Evolutionary conservation across 1,284 basidiomycete genomes (phyloP), one percentile per base, ranked within the genome.

Genomic region (Schizopora paradoxa): DNA sequence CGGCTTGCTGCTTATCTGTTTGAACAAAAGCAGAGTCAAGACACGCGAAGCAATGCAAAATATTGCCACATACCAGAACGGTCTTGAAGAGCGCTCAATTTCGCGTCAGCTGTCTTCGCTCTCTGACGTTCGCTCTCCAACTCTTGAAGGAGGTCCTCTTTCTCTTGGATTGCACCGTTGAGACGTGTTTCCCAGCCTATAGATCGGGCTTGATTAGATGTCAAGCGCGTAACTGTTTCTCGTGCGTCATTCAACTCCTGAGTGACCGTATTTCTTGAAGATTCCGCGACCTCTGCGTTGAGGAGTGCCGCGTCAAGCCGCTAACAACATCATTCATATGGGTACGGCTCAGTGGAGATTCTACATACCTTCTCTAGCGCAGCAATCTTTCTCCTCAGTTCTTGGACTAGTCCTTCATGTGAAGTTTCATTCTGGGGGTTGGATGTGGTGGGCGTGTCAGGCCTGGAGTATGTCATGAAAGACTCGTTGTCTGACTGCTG

Each of bases 121-220:
- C 83, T 73, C 45, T 85, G 79, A 5, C 76, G 67, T 55, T 93
- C 89, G 41, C 74, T 76, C 43, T 87, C 83, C 19, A 86, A 72
- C 59, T 93, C 87, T 61, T 95, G 90, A 48, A 81, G 79, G 57
- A 89, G 72, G 59, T 97, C 93, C 40, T 96, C 90, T 54, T 79
- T 77, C 62, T 93, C 88, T 56, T 79, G 78, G 40, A 77, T 64
- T 14, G 73, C 72, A 16, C 69, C 62, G 13, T 73, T 73, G n/a
- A 92, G 58, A 14, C 79, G 77, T 18, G 72, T 70, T 55, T 90
- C 86, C 72, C 79, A 76, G 6, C 83, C 85, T 7, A 80, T 67
- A 2, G 82, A 76, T 38, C 82, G 79, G 26, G 80, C 82, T 48
- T 85, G 74, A 53, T 82, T 79, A 6, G 78, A 73, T 21, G 76